Evolutionary conservation across 2,329 filamentous ascomycete genomes (phyloP), one percentile per base, ranked within the genome.

Genomic region (Neonectria ditissima): DNA sequence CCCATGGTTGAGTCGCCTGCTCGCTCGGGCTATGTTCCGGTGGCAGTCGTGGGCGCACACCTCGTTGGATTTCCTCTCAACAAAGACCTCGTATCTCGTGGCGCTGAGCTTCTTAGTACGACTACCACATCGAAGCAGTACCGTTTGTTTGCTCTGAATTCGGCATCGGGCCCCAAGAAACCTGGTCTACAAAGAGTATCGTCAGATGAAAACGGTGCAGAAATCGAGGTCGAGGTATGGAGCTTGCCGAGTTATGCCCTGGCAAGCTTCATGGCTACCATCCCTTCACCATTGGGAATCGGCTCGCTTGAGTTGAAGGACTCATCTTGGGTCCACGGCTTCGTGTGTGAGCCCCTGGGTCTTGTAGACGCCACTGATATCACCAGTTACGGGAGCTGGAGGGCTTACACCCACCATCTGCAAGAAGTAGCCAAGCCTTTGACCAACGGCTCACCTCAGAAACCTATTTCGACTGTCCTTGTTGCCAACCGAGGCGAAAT

Each of bases 401-500:
- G 72, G 47, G 59, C 69, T 0, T 78, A 77, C 55, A 69, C 59
- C 39, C 50, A 64, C 20, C 54, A 56, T 26, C 26, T 59, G 14
- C 18, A 48, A 5, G 30, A 56, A 0, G 5, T 55, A 7, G 18
- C 26, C 4, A 45, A 52, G 3, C 28, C 65, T 4, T 22, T 28
- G 7, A 10, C 30, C 6, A 57, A 60, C 8, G 48, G 39, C 1
- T 30, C 30, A 6, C 8, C 7, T 1, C 22, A 55, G 11, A 10
- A 26, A 14, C 4, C 34, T 4, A 71, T 78, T 14, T 73, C 69
- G 5, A 73, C 64, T 11, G 69, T 80, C n/a, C 81, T 93, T 1
- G 91, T 93, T 68, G 91, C 91, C 10, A 94, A 93, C 73, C 84
- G 91, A 67, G 91, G 87, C 0, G 78, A 83, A 37, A 75, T 75